Evolutionary conservation across 345 rosid species (phyloP).

Genomic region (Eucalyptus cloeziana): DNA sequence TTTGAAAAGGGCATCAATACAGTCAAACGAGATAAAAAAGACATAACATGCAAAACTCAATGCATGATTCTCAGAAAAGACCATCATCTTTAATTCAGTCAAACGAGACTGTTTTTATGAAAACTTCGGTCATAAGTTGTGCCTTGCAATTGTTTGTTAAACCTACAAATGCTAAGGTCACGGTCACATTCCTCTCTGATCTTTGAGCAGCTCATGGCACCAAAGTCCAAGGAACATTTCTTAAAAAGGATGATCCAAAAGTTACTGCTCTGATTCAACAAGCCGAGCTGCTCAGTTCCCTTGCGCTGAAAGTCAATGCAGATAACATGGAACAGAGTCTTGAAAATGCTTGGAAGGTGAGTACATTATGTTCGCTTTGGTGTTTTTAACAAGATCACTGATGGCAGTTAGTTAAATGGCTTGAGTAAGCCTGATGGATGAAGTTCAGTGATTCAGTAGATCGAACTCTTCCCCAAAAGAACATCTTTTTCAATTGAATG

Average conservation of each 20-base stretch:
- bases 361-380: neutral
- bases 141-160: neutral
- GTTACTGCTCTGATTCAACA: conserved; percentile 74
- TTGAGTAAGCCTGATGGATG: neutral
- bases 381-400: neutral
- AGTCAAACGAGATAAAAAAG: neutral
- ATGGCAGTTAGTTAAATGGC: neutral
- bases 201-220: conserved; percentile 29
- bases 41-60: neutral
- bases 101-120: neutral
- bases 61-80: neutral
- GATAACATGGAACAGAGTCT: conserved; percentile 80
- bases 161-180: neutral
- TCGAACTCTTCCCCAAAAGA: neutral
- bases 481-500: neutral
- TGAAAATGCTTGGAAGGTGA: conserved; percentile 96
- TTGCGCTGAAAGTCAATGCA: conserved; percentile 56
- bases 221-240: conserved; percentile 39
- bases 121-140: neutral
- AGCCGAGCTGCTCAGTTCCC: conserved; percentile 82
- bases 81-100: neutral
- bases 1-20: neutral
- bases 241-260: conserved; percentile 80
- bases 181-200: neutral
- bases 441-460: neutral